phyloP scores from a whole-genome alignment of 805 yeast genomes.

The Ogataea saltuana region DNA sequence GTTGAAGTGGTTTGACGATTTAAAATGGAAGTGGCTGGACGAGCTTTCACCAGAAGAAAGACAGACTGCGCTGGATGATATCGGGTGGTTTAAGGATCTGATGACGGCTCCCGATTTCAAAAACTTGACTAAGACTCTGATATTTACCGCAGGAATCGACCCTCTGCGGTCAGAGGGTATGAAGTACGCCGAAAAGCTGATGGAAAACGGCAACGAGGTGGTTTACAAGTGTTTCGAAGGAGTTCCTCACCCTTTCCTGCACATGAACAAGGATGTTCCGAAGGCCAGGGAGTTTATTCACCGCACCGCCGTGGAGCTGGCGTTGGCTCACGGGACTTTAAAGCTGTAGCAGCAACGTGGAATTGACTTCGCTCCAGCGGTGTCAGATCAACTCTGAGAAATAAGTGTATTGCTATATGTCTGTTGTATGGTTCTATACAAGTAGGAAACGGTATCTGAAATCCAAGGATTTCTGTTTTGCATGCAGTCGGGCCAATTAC shows the following conservation, averaged over 20 bases:
- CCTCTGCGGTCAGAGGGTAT: constrained; percentile 38
- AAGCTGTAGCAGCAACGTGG: no score
- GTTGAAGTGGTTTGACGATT: constrained; percentile 33
- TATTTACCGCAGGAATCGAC: constrained; percentile 37
- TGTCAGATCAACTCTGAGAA: no score
- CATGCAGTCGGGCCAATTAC: no score
- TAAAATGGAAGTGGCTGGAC: constrained; percentile 31
- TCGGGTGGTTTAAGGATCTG: constrained; percentile 36
- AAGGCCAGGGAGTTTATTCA: constrained; percentile 34
- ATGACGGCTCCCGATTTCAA: constrained; percentile 32
- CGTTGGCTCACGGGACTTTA: constrained; percentile 29
- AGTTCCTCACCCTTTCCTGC: constrained; percentile 38
- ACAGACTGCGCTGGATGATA: constrained; percentile 22
- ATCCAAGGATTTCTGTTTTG: no score
- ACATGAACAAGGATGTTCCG: constrained; percentile 35
- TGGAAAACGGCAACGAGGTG: constrained; percentile 31
- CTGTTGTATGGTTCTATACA: no score
- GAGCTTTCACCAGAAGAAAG: constrained; percentile 21
- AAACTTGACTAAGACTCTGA: constrained; percentile 31
- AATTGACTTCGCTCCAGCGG: no score
- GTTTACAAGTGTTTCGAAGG: constrained; percentile 34
- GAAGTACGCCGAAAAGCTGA: constrained; percentile 32
- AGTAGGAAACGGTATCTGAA: no score
- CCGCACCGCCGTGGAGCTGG: constrained; percentile 32
- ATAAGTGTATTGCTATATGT: no score